phyloP scores from a whole-genome alignment of 805 yeast species.

The Hemisphaericaspora nanyangensis region DNA sequence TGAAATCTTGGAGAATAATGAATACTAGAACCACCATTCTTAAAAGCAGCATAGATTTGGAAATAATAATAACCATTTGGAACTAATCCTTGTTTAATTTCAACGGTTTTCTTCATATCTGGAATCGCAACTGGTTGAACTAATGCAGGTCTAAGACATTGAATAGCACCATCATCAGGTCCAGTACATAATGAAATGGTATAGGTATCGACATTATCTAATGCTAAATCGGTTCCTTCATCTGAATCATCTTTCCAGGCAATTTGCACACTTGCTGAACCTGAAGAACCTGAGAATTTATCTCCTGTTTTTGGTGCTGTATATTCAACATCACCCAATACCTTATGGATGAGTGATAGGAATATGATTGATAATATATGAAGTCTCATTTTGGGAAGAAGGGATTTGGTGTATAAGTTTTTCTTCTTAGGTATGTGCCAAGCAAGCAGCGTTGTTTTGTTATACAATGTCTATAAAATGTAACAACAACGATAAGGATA shows the following conservation, averaged over 20 bases:
- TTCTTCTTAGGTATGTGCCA: no score
- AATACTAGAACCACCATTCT: constrained; percentile 44
- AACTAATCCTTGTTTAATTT: constrained; percentile 41
- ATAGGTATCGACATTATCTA: constrained; percentile 41
- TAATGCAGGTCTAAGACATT: constrained; percentile 30
- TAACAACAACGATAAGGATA: no score
- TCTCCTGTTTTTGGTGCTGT: constrained; percentile 39
- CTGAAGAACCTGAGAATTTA: constrained; percentile 36
- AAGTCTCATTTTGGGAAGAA: neutral
- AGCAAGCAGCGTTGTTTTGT: no score
- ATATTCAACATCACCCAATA: constrained; percentile 45
- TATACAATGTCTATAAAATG: no score
- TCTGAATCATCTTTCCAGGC: constrained; percentile 56
- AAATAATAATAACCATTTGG: constrained; percentile 68
- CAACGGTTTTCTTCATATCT: constrained; percentile 35
- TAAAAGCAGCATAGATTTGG: constrained; percentile 56
- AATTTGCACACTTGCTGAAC: constrained; percentile 27
- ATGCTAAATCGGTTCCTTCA: constrained; percentile 16
- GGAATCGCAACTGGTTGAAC: constrained; percentile 16
- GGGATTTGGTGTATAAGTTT: no score
- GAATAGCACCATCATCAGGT: constrained; percentile 40
- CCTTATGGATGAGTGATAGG: neutral
- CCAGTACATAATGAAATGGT: constrained; percentile 70
- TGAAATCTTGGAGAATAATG: constrained; percentile 67
- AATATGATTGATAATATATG: neutral